Conservation (phyloP, 352 stramenopile species). For the Saprolegnia diclina region DNA sequence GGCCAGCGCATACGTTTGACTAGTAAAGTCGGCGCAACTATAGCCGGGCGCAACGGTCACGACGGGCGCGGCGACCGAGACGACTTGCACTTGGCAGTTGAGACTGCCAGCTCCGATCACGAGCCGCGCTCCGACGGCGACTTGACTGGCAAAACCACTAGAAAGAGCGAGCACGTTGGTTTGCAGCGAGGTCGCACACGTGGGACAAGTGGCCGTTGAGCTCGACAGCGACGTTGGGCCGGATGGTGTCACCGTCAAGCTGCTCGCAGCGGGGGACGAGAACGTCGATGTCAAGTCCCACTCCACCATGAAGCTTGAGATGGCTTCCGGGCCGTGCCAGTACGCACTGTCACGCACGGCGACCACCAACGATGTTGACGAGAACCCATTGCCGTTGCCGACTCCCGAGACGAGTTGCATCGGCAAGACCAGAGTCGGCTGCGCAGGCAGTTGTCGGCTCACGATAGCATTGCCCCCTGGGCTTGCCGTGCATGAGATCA, state of each 20-base stretch:
- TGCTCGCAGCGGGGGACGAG: conserved; percentile 35
- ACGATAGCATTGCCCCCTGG: conserved; percentile 34
- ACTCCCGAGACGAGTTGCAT: conserved; percentile 39
- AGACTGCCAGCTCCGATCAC: conserved; percentile 42
- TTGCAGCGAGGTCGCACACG: conserved; percentile 45
- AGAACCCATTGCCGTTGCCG: conserved; percentile 60
- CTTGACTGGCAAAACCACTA: neutral
- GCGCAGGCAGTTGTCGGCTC: conserved; percentile 54
- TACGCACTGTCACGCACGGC: conserved; percentile 59
- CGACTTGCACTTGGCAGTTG: conserved; percentile 53
- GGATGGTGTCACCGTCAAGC: conserved; percentile 31
- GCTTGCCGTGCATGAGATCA: conserved; percentile 70
- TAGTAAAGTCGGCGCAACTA: conserved; percentile 41
- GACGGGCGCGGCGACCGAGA: conserved; percentile 28
- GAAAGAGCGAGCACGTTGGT: conserved; percentile 28
- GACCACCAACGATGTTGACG: conserved; percentile 48
- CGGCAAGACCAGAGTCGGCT: conserved; percentile 43
- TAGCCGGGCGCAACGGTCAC: conserved; percentile 42
- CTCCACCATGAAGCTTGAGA: conserved; percentile 88
- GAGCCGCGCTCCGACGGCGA: conserved; percentile 37
- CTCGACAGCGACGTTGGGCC: conserved; percentile 42
- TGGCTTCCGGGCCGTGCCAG: conserved; percentile 63
- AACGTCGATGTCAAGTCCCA: conserved; percentile 81
- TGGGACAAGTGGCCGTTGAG: conserved; percentile 37
- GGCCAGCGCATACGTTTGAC: conserved; percentile 40